phyloP scores from a whole-genome alignment of 1,284 basidiomycete genomes.

The Sporisorium reilianum region DNA sequence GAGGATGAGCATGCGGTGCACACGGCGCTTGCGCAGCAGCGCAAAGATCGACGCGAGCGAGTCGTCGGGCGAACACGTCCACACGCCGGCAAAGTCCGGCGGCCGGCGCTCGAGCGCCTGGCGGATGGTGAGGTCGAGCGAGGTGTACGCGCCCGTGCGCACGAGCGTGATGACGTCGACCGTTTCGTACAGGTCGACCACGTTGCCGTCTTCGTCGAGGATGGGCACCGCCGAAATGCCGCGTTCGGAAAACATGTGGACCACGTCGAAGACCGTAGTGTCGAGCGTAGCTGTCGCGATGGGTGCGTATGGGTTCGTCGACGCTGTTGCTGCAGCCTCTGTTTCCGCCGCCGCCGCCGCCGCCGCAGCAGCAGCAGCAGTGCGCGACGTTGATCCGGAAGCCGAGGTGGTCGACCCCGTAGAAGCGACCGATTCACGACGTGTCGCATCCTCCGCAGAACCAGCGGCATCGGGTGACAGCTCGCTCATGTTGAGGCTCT shows the following conservation, averaged over 20 bases:
- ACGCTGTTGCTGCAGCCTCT: not conserved
- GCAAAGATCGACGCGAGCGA: conserved; percentile 92
- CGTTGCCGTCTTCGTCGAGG: conserved; percentile 89
- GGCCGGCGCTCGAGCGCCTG: conserved; percentile 88
- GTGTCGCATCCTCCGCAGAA: not conserved
- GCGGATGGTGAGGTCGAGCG: conserved; percentile 92
- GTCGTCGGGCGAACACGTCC: conserved; percentile 92
- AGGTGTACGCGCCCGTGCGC: conserved; percentile 91
- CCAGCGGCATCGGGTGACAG: not conserved
- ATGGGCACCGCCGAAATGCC: conserved; percentile 98
- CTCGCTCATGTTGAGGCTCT: conserved; percentile 30
- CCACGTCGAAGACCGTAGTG: conserved; percentile 96
- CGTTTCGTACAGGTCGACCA: conserved; percentile 97
- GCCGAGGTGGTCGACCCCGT: conserved; percentile 15
- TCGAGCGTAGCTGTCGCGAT: conserved; percentile 90
- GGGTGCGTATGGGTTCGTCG: conserved; percentile 78
- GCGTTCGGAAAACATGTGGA: conserved; percentile 96
- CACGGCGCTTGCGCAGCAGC: conserved; percentile 89
- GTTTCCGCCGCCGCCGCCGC: not conserved
- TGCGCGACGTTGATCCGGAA: conserved; percentile 3
- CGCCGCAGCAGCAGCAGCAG: not conserved
- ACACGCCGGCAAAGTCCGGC: conserved; percentile 94
- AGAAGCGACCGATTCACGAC: conserved; percentile 16
- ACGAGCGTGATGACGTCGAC: conserved; percentile 91
- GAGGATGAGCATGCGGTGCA: conserved; percentile 79